Evolutionary conservation across 768 basidiomycete species (phyloP).

Genomic region (Boletellus emodensis): DNA sequence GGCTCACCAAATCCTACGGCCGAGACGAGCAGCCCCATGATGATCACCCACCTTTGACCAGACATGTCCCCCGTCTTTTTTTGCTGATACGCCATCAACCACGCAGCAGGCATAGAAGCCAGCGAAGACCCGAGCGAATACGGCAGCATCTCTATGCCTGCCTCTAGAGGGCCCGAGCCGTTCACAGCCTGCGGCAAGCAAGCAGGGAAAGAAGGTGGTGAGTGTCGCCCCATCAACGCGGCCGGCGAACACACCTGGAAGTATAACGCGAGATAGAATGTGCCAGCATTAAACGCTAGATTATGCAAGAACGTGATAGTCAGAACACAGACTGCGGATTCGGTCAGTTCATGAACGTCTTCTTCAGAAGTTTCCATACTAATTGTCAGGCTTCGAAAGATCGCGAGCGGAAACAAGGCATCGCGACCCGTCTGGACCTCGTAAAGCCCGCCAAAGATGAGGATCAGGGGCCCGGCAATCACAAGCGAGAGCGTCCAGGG

Average conservation of each 20-base stretch:
- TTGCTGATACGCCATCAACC: slow-evolving; percentile 72
- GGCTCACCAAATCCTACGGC: slow-evolving; percentile 69
- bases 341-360: slow-evolving; percentile 7
- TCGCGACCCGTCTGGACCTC: slow-evolving; percentile 66
- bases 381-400: slow-evolving; percentile 57
- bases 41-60: slow-evolving; percentile 64
- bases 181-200: slow-evolving; percentile 53
- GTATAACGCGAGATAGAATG: slow-evolving; percentile 81
- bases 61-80: slow-evolving; percentile 49
- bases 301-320: slow-evolving; percentile 76
- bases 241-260: slow-evolving; percentile 56
- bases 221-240: not conserved
- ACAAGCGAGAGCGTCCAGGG: slow-evolving; percentile 61
- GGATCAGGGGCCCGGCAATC: slow-evolving; percentile 47
- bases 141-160: slow-evolving; percentile 72
- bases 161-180: slow-evolving; percentile 63
- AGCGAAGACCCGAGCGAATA: slow-evolving; percentile 84
- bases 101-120: slow-evolving; percentile 83
- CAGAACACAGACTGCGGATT: slow-evolving; percentile 55
- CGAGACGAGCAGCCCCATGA: slow-evolving; percentile 58
- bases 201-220: not conserved
- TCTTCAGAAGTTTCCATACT: slow-evolving; percentile 38
- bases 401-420: slow-evolving; percentile 63
- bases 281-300: slow-evolving; percentile 78
- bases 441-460: slow-evolving; percentile 60